A percentile compares a stretch with the other conserved stretches of the same genome.
phyloP scores from a whole-genome alignment of 768 basidiomycete species.

The Calocybe cyanea region DNA sequence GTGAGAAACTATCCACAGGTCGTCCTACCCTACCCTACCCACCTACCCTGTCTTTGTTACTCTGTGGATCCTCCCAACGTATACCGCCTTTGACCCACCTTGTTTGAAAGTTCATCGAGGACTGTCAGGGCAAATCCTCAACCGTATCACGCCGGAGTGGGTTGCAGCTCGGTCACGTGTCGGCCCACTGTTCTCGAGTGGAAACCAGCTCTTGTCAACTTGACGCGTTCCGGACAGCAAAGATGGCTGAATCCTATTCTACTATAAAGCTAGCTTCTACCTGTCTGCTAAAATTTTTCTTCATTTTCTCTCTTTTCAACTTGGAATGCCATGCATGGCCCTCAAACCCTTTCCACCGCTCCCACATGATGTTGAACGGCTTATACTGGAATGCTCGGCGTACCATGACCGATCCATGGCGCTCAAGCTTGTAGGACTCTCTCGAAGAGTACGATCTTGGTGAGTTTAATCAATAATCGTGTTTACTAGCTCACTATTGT shows the following conservation, averaged over 20 bases:
- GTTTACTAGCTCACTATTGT: not conserved
- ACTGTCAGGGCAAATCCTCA: too few relatives aligned
- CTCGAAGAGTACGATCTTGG: conserved; percentile 7
- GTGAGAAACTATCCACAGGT: too few relatives aligned
- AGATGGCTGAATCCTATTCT: not conserved
- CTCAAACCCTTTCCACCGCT: conserved; percentile 7
- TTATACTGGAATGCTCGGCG: conserved; percentile 17
- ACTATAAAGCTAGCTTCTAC: conserved; percentile 1
- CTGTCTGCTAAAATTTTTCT: not conserved
- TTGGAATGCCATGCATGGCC: conserved; percentile 5
- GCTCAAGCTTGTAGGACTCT: conserved; percentile 7
- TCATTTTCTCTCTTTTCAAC: conserved; percentile 1
- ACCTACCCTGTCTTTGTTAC: not conserved
- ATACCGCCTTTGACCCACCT: not conserved
- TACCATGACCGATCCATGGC: conserved; percentile 13
- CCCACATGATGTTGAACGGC: conserved; percentile 13
- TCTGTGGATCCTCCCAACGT: not conserved
- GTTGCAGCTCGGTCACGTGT: conserved; percentile 9
- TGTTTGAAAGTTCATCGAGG: not conserved
- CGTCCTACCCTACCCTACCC: too few relatives aligned
- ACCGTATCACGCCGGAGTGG: conserved; percentile 1
- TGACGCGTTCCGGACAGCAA: not conserved
- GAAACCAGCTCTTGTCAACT: not conserved
- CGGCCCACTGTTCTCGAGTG: conserved; percentile 5
- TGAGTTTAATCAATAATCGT: not conserved